Percentiles rank a stretch among this genome's conserved stretches.
These are phyloP conservation scores for Xylaria sp. DNA, from an alignment of 2,329 filamentous ascomycete genomes.

Conservation along the genomic window DNA sequence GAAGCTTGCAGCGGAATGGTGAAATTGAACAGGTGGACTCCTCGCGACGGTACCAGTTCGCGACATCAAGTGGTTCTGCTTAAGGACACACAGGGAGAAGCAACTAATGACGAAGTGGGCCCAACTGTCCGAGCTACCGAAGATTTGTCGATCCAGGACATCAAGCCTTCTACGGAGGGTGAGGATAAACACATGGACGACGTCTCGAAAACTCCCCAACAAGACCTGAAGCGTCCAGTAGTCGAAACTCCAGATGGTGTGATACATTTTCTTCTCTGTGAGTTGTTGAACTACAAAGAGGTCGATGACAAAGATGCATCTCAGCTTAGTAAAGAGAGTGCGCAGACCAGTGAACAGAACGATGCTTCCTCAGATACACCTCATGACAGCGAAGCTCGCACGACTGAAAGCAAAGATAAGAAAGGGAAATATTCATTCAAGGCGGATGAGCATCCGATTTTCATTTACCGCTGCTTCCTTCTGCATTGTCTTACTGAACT, in stretches of 20 bases:
- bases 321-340: slow-evolving; percentile 56
- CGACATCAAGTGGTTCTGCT: slow-evolving; percentile 54
- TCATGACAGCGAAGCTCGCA: slow-evolving; percentile 40
- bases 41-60: slow-evolving; percentile 49
- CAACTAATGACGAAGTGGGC: slow-evolving; percentile 56
- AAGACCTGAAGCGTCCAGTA: slow-evolving; percentile 82
- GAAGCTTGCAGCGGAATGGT: slow-evolving; percentile 87
- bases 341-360: slow-evolving; percentile 52
- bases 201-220: slow-evolving; percentile 66
- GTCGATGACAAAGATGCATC: slow-evolving; percentile 83
- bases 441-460: slow-evolving; percentile 91
- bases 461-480: slow-evolving; percentile 95
- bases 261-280: slow-evolving; percentile 92
- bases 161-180: slow-evolving; percentile 70
- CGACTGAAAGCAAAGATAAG: slow-evolving; percentile 64
- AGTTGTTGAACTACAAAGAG: slow-evolving; percentile 90
- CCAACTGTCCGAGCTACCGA: slow-evolving; percentile 59
- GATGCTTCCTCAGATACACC: slow-evolving; percentile 50
- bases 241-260: slow-evolving; percentile 95
- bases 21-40: slow-evolving; percentile 72
- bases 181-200: slow-evolving; percentile 71
- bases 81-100: slow-evolving; percentile 53
- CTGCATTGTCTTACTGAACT: slow-evolving; percentile 92
- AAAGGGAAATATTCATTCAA: slow-evolving; percentile 85
- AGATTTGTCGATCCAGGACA: slow-evolving; percentile 60